Conservation (phyloP, 1,139 yeast species). For the Debaryomyces psychrophilus region DNA sequence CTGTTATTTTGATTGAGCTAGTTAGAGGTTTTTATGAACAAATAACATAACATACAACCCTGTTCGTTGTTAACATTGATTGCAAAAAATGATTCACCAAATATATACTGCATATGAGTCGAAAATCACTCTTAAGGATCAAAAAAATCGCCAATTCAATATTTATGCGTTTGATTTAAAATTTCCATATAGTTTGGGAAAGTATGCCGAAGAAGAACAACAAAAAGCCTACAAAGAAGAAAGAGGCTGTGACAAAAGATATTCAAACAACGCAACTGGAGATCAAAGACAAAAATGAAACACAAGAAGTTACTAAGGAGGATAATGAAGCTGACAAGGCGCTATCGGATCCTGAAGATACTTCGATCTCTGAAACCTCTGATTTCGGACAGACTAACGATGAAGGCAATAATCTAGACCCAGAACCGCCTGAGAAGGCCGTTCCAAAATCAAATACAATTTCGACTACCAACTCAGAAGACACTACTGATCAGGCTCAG, state of each 20-base stretch:
- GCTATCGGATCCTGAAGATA: neutral
- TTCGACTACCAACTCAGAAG: neutral
- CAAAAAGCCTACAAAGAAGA: constrained; percentile 7
- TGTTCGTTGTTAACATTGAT: neutral
- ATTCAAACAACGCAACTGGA: neutral
- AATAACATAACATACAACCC: neutral
- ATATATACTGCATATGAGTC: constrained; percentile 2
- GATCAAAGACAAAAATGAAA: neutral
- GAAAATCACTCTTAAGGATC: neutral
- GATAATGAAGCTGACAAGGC: neutral
- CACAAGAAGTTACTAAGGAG: neutral
- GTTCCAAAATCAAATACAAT: neutral
- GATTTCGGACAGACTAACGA: neutral
- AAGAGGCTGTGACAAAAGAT: neutral
- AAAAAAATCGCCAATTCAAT: constrained; percentile 2
- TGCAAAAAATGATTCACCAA: neutral
- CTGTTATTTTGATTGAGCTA: too few species aligned
- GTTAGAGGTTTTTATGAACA: neutral
- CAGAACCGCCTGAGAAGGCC: neutral
- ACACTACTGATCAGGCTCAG: too few species aligned
- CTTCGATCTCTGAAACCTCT: neutral
- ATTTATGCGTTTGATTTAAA: neutral
- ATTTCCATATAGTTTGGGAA: neutral
- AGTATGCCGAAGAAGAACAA: constrained; percentile 9
- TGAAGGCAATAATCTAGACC: neutral